phyloP scores from a whole-genome alignment of 1,284 basidiomycete genomes.

The Puccinia horiana region DNA sequence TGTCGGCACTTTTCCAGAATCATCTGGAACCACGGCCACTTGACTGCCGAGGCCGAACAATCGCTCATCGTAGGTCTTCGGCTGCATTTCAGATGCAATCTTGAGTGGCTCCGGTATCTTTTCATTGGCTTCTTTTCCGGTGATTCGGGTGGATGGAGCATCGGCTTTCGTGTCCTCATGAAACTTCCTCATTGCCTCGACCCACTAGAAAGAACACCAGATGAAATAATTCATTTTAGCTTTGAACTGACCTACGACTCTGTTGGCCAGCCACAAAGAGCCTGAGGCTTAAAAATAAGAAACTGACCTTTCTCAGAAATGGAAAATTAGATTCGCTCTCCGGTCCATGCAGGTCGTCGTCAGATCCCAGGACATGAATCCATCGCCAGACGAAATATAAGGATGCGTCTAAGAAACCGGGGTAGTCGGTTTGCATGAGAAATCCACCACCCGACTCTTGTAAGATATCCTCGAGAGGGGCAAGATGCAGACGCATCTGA shows the following conservation, averaged over 20 bases:
- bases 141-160: slow-evolving; percentile 15
- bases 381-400: slow-evolving; percentile 49
- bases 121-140: slow-evolving; percentile 19
- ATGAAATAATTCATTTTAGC: not conserved
- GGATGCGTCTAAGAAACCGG: slow-evolving; percentile 50
- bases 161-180: not conserved
- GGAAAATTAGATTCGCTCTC: not conserved
- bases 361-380: slow-evolving; percentile 33
- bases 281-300: not conserved
- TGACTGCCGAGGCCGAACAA: slow-evolving; percentile 20
- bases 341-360: slow-evolving; percentile 19
- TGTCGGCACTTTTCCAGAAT: slow-evolving; percentile 33
- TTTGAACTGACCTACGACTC: too few relatives aligned
- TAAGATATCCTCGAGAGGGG: slow-evolving; percentile 31
- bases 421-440: slow-evolving; percentile 39
- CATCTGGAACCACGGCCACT: slow-evolving; percentile 28
- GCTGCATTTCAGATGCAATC: not conserved
- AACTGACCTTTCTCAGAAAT: not conserved
- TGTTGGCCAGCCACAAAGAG: too few relatives aligned
- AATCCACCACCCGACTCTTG: slow-evolving; percentile 28
- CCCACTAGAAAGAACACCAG: slow-evolving; percentile 10
- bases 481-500: not conserved
- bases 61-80: not conserved
- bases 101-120: slow-evolving; percentile 15
- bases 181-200: slow-evolving; percentile 3